Conservation (phyloP, 305 asterid species). For the Stenogyne calaminthoides region DNA sequence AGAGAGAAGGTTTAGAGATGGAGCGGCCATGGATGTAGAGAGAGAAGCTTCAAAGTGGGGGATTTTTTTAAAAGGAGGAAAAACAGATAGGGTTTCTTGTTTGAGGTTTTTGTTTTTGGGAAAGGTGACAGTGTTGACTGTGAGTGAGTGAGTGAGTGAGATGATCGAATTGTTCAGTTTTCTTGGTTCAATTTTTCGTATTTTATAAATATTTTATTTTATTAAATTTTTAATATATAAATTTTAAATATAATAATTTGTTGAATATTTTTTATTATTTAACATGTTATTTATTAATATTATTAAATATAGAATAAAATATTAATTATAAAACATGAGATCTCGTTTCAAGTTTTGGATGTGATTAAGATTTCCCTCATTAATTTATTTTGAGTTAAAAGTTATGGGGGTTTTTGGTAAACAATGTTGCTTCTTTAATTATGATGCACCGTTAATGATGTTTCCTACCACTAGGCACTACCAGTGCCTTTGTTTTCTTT, state of each 20-base stretch:
- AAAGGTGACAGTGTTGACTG: conserved; percentile 59
- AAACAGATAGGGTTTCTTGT: conserved; percentile 19
- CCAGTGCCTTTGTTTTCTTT: background rate
- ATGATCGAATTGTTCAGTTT: background rate
- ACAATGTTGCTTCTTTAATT: conserved; percentile 23
- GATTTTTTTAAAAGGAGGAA: conserved; percentile 4
- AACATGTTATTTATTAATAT: too few species aligned
- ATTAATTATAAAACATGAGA: too few species aligned
- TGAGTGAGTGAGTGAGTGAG: conserved; percentile 23
- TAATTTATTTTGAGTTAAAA: background rate
- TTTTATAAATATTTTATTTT: too few species aligned
- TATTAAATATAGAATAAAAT: too few species aligned
- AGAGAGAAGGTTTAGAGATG: conserved; percentile 31
- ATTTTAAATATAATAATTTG: too few species aligned
- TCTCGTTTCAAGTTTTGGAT: conserved; percentile 6
- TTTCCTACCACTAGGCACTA: background rate
- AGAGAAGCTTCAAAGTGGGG: conserved; percentile 1
- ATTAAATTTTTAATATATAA: too few species aligned
- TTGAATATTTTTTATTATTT: too few species aligned
- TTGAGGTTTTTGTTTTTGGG: conserved; percentile 47
- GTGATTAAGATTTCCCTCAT: conserved; percentile 22
- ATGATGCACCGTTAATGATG: conserved; percentile 37
- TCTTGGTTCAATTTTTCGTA: too few species aligned
- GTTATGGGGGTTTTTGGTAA: background rate
- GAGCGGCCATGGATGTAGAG: conserved; percentile 46